A percentile compares a stretch with the other conserved stretches of the same genome.
Conservation (phyloP, 2,329 filamentous ascomycete genomes). For the Cytospora mali region DNA sequence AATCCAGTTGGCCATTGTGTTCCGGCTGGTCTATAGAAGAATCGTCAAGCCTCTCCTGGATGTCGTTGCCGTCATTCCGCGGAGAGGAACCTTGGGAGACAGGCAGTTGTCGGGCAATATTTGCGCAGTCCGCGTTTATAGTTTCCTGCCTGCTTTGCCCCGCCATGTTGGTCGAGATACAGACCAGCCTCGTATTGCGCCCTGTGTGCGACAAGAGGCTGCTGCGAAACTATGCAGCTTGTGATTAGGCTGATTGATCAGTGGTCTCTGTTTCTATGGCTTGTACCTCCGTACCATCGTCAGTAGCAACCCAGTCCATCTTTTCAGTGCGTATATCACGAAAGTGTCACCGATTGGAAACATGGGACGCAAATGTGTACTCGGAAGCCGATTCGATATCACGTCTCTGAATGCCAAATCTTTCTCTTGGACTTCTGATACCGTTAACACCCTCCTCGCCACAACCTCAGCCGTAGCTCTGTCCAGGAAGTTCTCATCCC, state of each 20-base stretch:
- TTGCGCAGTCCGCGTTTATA: neutral
- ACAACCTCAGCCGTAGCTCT: neutral
- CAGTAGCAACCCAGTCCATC: neutral
- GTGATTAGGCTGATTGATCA: neutral
- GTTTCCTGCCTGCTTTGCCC: neutral
- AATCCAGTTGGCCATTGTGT: neutral
- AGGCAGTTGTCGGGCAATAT: neutral
- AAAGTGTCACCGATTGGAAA: neutral
- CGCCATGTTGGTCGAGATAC: neutral
- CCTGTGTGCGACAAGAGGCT: neutral
- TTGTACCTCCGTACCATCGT: fast-evolving
- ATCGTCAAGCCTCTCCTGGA: neutral
- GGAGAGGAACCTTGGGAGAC: no score
- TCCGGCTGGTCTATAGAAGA: neutral
- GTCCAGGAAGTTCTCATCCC: neutral
- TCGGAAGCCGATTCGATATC: neutral
- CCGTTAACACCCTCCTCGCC: neutral
- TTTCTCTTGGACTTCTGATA: neutral
- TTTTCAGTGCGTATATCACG: neutral
- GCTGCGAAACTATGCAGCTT: neutral
- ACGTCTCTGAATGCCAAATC: neutral
- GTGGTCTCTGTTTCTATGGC: neutral
- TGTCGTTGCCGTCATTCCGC: neutral
- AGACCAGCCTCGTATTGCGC: neutral
- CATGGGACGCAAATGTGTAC: neutral